phyloP scores from a whole-genome alignment of 2,329 filamentous ascomycete genomes.

The Colletotrichum sp. region DNA sequence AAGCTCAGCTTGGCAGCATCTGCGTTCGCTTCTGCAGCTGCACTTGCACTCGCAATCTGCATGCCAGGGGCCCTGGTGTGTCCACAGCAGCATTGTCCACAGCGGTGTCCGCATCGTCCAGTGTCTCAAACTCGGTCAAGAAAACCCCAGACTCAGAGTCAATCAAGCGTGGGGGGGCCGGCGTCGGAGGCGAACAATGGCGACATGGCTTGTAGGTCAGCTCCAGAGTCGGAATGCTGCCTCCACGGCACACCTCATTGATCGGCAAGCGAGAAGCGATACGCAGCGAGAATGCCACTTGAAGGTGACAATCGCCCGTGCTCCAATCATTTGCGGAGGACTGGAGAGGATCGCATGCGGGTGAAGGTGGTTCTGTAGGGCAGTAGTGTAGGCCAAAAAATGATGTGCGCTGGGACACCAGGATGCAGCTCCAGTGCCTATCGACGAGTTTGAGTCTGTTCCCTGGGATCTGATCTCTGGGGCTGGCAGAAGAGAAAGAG shows the following conservation, averaged over 20 bases:
- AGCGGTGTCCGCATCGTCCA: background rate
- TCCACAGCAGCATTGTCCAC: background rate
- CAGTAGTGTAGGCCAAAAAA: slow-evolving; percentile 1
- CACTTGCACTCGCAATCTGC: background rate
- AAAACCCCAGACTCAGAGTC: background rate
- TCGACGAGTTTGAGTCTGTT: background rate
- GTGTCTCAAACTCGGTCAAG: slow-evolving; percentile 7
- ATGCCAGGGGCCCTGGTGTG: background rate
- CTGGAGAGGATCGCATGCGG: background rate
- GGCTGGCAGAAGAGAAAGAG: background rate
- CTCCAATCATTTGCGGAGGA: background rate
- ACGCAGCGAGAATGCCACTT: background rate
- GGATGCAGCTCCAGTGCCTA: slow-evolving; percentile 1
- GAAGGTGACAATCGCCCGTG: background rate
- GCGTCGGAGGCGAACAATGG: background rate
- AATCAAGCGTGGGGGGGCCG: background rate
- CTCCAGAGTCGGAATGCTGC: background rate
- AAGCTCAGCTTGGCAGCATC: background rate
- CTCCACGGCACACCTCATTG: slow-evolving; percentile 11
- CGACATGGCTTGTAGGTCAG: background rate
- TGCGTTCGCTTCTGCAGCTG: background rate
- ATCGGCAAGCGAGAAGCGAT: slow-evolving; percentile 1
- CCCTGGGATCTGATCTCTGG: background rate
- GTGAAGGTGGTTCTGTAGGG: background rate
- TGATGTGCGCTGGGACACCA: slow-evolving; percentile 13